phyloP scores from a whole-genome alignment of 75 land plant genomes.

The Pinus tabuliformis region DNA sequence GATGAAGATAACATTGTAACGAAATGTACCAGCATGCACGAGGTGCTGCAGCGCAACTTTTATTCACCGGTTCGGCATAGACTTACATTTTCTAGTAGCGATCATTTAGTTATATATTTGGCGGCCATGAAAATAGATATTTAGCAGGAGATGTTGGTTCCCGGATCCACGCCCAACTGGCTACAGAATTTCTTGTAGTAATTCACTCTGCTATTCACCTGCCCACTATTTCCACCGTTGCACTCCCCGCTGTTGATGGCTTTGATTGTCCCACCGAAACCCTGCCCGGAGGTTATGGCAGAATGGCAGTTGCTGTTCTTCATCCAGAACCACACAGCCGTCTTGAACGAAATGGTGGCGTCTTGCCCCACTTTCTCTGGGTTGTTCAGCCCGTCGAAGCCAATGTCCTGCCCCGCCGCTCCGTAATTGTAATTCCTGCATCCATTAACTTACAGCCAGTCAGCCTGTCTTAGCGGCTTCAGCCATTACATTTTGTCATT shows the following conservation, averaged over 20 bases:
- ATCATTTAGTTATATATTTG: no score
- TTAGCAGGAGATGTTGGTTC: slow-evolving; percentile 30
- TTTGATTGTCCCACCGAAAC: slow-evolving; percentile 37
- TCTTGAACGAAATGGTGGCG: slow-evolving; percentile 43
- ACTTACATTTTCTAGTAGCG: no score
- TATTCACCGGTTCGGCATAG: no score
- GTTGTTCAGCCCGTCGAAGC: slow-evolving; percentile 42
- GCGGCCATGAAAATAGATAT: background rate
- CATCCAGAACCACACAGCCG: slow-evolving; percentile 76
- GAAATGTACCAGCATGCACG: no score
- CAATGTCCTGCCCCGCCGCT: slow-evolving; percentile 32
- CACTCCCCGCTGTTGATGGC: slow-evolving; percentile 36
- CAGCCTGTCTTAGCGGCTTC: no score
- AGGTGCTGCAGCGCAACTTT: no score
- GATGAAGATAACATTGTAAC: no score
- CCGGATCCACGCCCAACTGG: slow-evolving; percentile 3
- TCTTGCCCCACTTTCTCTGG: slow-evolving; percentile 51
- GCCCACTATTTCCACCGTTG: slow-evolving; percentile 11
- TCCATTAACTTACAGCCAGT: no score
- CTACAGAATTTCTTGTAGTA: slow-evolving; percentile 28
- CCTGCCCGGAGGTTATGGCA: slow-evolving; percentile 16
- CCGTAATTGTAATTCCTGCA: slow-evolving; percentile 75
- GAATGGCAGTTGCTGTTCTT: slow-evolving; percentile 12
- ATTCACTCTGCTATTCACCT: slow-evolving; percentile 11
- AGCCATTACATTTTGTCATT: no score